Evolutionary conservation across 1,284 basidiomycete species (phyloP), one percentile per base, ranked within the genome.

Genomic region (Mycena sp.): DNA sequence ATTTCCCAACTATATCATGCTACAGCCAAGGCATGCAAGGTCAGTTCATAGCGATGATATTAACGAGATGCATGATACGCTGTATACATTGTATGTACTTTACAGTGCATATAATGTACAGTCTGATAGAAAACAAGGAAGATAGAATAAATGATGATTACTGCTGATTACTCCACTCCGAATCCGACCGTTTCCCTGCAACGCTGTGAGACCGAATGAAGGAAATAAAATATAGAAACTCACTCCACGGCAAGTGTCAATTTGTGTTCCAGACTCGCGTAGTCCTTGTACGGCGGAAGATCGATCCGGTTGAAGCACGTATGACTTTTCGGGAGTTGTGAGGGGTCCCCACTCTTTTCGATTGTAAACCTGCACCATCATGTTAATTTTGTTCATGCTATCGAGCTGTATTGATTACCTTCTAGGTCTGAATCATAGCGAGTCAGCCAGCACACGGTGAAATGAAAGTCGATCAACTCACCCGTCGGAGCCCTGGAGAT

Each of bases 401-500:
- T 29, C 32, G 21, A 16, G 11, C n/a, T 6, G 41, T 19, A 37
- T 23, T 6, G 35, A 40, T 4, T 43, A 55, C 53, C 61, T 51
- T 63, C 94, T 82, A 6, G 95, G 95, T 9, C 64, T 66, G 29
- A 32, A 40, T 1, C 16, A 37, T 50, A 17, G 25, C 17, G 3
- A 32, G 30, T 58, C 17, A 21, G 43, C 55, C 35, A 58, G 50
- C 29, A 3, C 23, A 10, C 26, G 56, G 3, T 10, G 10, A 17
- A 4, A 35, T 21, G 9, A 10, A 57, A 26, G 19, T n/a, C 6
- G 25, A 44, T 41, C 25, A 38, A 63, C 64, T 56, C 35, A 63
- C 61, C 95, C 95, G 74, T 98, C 95, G 2, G 93, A 94, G 19
- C 95, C 95, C 78, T 97, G 95, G 12, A 98, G 80, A 72, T 98